Percentiles rank a stretch among this genome's conserved stretches.
Conservation (phyloP, 768 basidiomycete species). For the Crucibulum laeve region DNA sequence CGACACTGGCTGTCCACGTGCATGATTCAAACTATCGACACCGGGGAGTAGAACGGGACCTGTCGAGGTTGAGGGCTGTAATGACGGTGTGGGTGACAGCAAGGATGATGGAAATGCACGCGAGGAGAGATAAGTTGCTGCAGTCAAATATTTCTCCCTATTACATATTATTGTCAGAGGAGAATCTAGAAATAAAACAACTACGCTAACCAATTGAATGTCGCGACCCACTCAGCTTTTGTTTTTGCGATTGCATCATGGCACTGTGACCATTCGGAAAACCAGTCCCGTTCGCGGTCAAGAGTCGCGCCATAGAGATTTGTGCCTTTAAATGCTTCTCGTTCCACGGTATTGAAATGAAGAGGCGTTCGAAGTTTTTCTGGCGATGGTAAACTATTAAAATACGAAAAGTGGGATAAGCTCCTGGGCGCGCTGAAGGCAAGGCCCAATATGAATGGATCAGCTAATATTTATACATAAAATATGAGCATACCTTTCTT, state of each 20-base stretch:
- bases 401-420: slow-evolving; percentile 54
- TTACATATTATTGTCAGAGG: slow-evolving; percentile 1
- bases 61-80: slow-evolving; percentile 44
- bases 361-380: slow-evolving; percentile 65
- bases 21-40: slow-evolving; percentile 84
- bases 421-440: slow-evolving; percentile 11
- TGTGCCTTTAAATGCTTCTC: slow-evolving; percentile 66
- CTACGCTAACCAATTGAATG: slow-evolving; percentile 61
- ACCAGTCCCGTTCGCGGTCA: slow-evolving; percentile 63
- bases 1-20: slow-evolving; percentile 72
- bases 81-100: slow-evolving; percentile 52
- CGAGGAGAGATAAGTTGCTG: slow-evolving; percentile 78
- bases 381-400: slow-evolving; percentile 58
- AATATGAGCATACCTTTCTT: slow-evolving; percentile 24
- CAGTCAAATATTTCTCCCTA: slow-evolving; percentile 71
- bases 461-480: slow-evolving; percentile 2
- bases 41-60: slow-evolving; percentile 85
- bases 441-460: slow-evolving; percentile 4
- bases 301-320: slow-evolving; percentile 76
- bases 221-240: slow-evolving; percentile 36
- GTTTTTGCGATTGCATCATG: slow-evolving; percentile 28
- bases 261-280: slow-evolving; percentile 58
- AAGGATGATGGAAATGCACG: slow-evolving; percentile 88
- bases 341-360: slow-evolving; percentile 62
- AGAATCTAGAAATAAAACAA: slow-evolving; percentile 3